A percentile compares a stretch with the other conserved stretches of the same genome.
phyloP scores from a whole-genome alignment of 495 filamentous ascomycete genomes.

The Xylaria longipes region DNA sequence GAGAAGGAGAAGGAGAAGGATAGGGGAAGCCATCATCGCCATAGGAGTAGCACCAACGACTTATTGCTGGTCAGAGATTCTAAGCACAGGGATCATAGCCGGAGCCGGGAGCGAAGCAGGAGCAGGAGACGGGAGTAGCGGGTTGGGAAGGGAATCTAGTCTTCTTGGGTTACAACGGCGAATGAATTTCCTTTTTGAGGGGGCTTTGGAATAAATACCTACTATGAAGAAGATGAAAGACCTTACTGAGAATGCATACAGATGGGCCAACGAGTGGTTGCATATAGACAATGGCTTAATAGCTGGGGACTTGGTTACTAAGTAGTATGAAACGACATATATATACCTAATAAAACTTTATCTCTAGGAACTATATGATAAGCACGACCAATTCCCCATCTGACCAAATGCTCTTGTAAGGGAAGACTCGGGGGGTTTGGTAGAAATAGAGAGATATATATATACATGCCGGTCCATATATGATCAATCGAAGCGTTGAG shows the following conservation, averaged over 20 bases:
- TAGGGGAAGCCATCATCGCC: slow-evolving; percentile 22
- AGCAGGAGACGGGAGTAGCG: slow-evolving; percentile 33
- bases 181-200: background rate
- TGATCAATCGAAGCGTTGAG: no score
- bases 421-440: no score
- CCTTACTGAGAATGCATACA: background rate
- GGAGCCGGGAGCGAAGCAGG: slow-evolving; percentile 46
- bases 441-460: no score
- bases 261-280: background rate
- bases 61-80: slow-evolving; percentile 37
- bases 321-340: background rate
- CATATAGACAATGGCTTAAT: background rate
- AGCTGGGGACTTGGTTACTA: background rate
- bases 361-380: background rate
- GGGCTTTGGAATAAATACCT: background rate
- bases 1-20: slow-evolving; percentile 31
- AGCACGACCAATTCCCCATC: background rate
- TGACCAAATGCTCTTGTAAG: no score
- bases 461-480: no score
- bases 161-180: slow-evolving; percentile 2
- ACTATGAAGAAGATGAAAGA: background rate
- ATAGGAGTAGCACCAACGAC: slow-evolving; percentile 26
- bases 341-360: background rate
- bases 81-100: slow-evolving; percentile 43
- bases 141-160: background rate